Evolutionary conservation across 2,329 filamentous ascomycete species (phyloP), one percentile per base, ranked within the genome.

Genomic region (Colletotrichum endophyticum): DNA sequence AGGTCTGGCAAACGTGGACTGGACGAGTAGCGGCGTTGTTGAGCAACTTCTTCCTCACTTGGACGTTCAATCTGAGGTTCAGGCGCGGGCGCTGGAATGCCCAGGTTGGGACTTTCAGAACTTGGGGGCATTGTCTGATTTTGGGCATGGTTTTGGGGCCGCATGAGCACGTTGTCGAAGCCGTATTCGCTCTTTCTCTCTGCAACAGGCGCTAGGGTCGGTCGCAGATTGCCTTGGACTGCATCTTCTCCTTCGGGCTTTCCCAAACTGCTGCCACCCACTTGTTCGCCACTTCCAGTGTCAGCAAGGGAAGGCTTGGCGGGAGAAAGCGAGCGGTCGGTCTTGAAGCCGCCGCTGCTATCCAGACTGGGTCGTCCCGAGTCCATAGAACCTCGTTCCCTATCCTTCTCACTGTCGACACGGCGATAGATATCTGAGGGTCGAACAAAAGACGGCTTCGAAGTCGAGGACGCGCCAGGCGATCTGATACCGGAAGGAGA

Each of bases 391-490:
- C 88, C 87, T 49, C 89, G 85, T 78, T 91, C 89, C 78, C 86
- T 89, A 77, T 91, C 88, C 70, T 88, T 89, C 78, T 95, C 94
- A 79, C 95, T 93, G 69, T 91, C 91, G 83, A 94, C 88, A 8
- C 94, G 91, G 81, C 91, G 93, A 83, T 96, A 96, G 57, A 96
- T 93, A 79, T 98, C 95, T 15, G 94, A 91, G 3, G 95, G 94
- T 49, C 94, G 89, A 72, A 95, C 89, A 79, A 96, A 93, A 1
- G 92, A 90, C 1, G 91, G 83, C 79, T 92, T 93, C 66, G 86
- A 82, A 79, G 92, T 93, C 68, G 86, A 82, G 49, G 88, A 79
- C 30, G 84, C 84, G 67, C 82, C 79, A 34, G 84, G 79, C 22
- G 85, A 81, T 34, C 78, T 80, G 25, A 82, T 76, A 70, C 79